These are phyloP conservation scores for Epichloe typhina DNA, from an alignment of 2,329 filamentous ascomycete species.

Conservation along the genomic window DNA sequence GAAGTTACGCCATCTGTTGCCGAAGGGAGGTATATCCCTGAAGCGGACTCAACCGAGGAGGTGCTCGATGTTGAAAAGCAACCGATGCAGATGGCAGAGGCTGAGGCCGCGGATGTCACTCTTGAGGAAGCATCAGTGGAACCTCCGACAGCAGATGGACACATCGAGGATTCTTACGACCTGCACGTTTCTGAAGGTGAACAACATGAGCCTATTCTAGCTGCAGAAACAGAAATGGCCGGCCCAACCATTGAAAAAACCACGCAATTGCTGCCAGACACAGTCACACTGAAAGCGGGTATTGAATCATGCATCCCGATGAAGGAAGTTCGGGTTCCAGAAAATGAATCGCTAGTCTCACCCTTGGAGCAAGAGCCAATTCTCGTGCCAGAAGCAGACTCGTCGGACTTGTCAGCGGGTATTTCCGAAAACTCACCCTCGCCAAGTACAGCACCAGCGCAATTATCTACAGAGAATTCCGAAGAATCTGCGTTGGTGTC, in stretches of 20 bases:
- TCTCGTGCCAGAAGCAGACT: neutral
- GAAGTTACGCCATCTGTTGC: neutral
- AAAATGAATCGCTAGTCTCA: neutral
- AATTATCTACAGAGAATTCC: neutral
- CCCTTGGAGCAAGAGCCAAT: neutral
- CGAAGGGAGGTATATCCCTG: neutral
- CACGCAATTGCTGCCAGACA: neutral
- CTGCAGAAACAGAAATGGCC: neutral
- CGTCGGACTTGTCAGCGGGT: neutral
- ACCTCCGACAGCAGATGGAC: neutral
- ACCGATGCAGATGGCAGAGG: neutral
- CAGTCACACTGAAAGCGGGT: neutral
- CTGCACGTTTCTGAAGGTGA: neutral
- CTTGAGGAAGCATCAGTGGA: neutral
- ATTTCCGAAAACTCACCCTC: neutral
- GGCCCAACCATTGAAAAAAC: neutral
- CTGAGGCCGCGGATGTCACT: neutral
- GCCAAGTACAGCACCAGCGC: neutral
- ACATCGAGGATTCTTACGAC: neutral
- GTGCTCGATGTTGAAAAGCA: neutral
- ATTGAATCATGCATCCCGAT: neutral
- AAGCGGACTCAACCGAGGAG: neutral
- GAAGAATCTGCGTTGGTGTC: neutral
- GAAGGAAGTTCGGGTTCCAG: neutral
- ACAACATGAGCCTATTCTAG: neutral